Evolutionary conservation across 495 filamentous ascomycete genomes (phyloP).

Genomic region (Diplogelasinospora grovesii): DNA sequence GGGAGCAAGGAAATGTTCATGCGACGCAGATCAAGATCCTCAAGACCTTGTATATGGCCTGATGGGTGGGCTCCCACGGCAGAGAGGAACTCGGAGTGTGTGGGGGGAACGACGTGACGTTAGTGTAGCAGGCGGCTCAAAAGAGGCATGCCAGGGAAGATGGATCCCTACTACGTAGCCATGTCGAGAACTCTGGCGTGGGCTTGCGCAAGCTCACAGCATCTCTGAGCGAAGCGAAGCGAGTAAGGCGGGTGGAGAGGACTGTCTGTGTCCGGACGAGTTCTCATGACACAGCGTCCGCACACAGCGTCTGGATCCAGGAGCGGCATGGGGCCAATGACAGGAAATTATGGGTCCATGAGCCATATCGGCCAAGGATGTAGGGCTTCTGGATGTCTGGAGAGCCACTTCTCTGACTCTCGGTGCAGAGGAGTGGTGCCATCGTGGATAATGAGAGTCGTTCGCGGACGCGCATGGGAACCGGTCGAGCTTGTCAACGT

Average conservation of each 20-base stretch:
- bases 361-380: too few relatives aligned
- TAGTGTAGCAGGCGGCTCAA: background rate
- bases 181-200: too few relatives aligned
- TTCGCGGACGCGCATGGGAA: too few relatives aligned
- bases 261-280: too few relatives aligned
- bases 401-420: slow-evolving; percentile 4
- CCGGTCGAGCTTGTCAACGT: background rate
- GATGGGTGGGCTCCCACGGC: slow-evolving; percentile 7
- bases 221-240: too few relatives aligned
- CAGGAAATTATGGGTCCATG: too few relatives aligned
- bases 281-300: too few relatives aligned
- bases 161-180: slow-evolving; percentile 3
- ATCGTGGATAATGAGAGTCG: background rate
- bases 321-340: too few relatives aligned
- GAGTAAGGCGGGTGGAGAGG: too few relatives aligned
- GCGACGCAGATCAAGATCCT: slow-evolving; percentile 24
- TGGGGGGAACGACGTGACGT: slow-evolving; percentile 3
- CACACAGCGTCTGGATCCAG: too few relatives aligned
- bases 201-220: too few relatives aligned
- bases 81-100: slow-evolving; percentile 1
- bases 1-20: slow-evolving; percentile 9
- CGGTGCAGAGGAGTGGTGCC: slow-evolving; percentile 4
- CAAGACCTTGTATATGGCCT: slow-evolving; percentile 18
- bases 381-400: too few relatives aligned
- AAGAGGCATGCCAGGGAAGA: background rate